Conservation (phyloP, 805 yeast genomes). For the Candida xyloterini region DNA sequence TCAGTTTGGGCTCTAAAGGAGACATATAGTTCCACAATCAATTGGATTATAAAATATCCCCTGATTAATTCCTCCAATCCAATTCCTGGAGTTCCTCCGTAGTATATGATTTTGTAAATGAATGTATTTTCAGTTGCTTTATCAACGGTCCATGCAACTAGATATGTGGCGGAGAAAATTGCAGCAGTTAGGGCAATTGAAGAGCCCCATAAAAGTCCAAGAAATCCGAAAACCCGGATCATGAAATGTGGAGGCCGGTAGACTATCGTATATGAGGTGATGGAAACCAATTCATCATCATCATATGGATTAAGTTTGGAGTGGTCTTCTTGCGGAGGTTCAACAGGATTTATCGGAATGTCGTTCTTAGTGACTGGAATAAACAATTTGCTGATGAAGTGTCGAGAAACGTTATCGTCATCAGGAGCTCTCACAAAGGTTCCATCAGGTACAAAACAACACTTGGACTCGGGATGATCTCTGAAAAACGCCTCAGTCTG, state of each 20-base stretch:
- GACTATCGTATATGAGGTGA: conserved; percentile 61
- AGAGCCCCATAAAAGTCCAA: conserved; percentile 43
- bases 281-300: conserved; percentile 33
- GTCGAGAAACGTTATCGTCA: conserved; percentile 69
- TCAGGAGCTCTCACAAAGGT: conserved; percentile 82
- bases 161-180: conserved; percentile 19
- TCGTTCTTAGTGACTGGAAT: conserved; percentile 82
- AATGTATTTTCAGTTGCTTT: too few relatives aligned
- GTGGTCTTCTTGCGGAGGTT: conserved; percentile 32
- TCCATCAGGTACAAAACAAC: conserved; percentile 79
- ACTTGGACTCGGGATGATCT: conserved; percentile 39
- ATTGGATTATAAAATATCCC: neutral
- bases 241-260: conserved; percentile 83
- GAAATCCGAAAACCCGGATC: conserved; percentile 49
- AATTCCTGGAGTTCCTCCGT: neutral
- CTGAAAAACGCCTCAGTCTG: conserved; percentile 46
- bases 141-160: conserved; percentile 21
- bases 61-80: neutral
- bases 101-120: neutral
- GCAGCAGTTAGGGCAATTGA: conserved; percentile 36
- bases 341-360: conserved; percentile 45
- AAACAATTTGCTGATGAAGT: conserved; percentile 63
- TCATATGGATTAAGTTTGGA: conserved; percentile 32
- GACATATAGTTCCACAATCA: neutral
- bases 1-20: neutral